Conservation (phyloP, 306 rosid genomes). For the Sicyos edulis region DNA sequence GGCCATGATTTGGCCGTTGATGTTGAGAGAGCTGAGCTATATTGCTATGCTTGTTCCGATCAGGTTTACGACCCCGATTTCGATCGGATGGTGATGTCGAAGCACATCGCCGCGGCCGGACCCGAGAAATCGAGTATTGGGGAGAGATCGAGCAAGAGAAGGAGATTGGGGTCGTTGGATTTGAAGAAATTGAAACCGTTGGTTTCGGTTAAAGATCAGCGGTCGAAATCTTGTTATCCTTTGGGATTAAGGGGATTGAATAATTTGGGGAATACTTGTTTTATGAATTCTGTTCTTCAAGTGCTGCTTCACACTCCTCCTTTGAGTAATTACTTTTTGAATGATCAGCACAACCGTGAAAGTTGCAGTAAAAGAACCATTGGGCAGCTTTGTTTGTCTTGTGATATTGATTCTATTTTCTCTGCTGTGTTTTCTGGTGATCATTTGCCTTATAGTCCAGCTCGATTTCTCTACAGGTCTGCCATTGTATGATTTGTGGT, state of each 20-base stretch:
- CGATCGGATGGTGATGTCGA: slow-evolving; percentile 67
- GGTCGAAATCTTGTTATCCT: slow-evolving; percentile 75
- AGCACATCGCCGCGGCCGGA: slow-evolving; percentile 38
- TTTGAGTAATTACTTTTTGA: slow-evolving; percentile 63
- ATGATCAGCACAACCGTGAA: slow-evolving; percentile 54
- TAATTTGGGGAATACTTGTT: slow-evolving; percentile 78
- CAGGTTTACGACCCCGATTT: slow-evolving; percentile 88
- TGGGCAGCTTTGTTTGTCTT: slow-evolving; percentile 36
- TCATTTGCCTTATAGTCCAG: slow-evolving; percentile 40
- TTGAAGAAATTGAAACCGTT: slow-evolving; percentile 35
- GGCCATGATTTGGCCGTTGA: slow-evolving; percentile 76
- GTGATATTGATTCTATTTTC: slow-evolving; percentile 35
- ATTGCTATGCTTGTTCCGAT: slow-evolving; percentile 66
- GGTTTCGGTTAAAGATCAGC: slow-evolving; percentile 38
- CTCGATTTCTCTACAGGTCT: slow-evolving; percentile 47
- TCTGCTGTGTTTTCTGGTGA: slow-evolving; percentile 36
- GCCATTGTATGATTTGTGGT: slow-evolving; percentile 25
- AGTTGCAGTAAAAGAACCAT: slow-evolving; percentile 43
- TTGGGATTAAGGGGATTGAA: slow-evolving; percentile 83
- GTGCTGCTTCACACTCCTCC: slow-evolving; percentile 74
- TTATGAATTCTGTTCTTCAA: slow-evolving; percentile 88
- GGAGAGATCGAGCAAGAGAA: slow-evolving; percentile 72
- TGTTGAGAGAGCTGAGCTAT: slow-evolving; percentile 76
- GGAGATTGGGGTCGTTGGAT: slow-evolving; percentile 44
- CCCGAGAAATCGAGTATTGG: slow-evolving; percentile 43